Evolutionary conservation across 2,329 filamentous ascomycete species (phyloP).

Genomic region (Penicillium sp.): DNA sequence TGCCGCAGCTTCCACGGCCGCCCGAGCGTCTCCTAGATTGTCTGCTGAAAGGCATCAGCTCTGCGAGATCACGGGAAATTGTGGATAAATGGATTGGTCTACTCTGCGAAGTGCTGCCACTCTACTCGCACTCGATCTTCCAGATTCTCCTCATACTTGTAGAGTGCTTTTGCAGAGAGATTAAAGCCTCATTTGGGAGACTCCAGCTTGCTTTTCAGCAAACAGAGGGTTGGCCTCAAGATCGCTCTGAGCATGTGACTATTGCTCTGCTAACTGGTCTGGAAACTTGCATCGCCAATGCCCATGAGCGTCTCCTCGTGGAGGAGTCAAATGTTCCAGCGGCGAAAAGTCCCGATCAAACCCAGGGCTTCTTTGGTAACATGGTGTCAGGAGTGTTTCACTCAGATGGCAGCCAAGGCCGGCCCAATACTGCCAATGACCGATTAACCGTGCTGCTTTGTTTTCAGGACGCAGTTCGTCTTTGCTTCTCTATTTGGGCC

Average conservation of each 20-base stretch:
- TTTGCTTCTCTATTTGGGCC: slow-evolving; percentile 92
- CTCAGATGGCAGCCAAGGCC: slow-evolving; percentile 72
- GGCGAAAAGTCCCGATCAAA: slow-evolving; percentile 77
- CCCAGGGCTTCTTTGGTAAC: slow-evolving; percentile 87
- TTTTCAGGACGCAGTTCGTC: slow-evolving; percentile 91
- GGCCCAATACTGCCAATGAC: slow-evolving; percentile 86
- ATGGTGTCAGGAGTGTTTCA: slow-evolving; percentile 92
- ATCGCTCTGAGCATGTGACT: slow-evolving; percentile 60
- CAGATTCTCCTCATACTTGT: slow-evolving; percentile 88
- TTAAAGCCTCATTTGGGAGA: slow-evolving; percentile 70
- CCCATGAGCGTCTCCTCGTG: slow-evolving; percentile 76
- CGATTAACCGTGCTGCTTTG: slow-evolving; percentile 91
- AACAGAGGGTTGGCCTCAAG: slow-evolving; percentile 39
- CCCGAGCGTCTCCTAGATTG: slow-evolving; percentile 76
- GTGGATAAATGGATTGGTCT: slow-evolving; percentile 92
- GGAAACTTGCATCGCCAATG: slow-evolving; percentile 84
- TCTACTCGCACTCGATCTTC: slow-evolving; percentile 84
- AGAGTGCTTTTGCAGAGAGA: slow-evolving; percentile 81
- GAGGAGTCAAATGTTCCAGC: slow-evolving; percentile 72
- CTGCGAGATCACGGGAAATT: slow-evolving; percentile 70
- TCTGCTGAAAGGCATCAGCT: slow-evolving; percentile 77
- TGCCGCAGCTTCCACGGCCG: slow-evolving; percentile 41
- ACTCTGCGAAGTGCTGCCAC: slow-evolving; percentile 76
- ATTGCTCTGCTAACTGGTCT: slow-evolving; percentile 90
- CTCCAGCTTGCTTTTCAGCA: slow-evolving; percentile 58